These are phyloP conservation scores for Tetrahymena borealis DNA, from an alignment of 73 alveolate genomes.

Conservation along the genomic window DNA sequence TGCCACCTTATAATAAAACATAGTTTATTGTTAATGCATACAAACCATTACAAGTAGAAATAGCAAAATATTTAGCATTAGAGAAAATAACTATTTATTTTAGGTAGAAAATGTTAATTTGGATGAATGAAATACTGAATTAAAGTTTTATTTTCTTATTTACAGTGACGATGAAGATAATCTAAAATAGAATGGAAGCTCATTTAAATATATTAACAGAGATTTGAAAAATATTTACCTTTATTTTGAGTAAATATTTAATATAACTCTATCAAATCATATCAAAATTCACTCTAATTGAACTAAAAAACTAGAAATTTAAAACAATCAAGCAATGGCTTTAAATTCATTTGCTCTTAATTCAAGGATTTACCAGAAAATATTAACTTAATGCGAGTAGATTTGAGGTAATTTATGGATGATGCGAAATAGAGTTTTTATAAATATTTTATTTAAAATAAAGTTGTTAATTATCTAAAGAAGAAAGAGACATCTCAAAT, in stretches of 20 bases:
- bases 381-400: neutral
- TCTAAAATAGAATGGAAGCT: neutral
- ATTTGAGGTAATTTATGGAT: neutral
- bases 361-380: neutral
- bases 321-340: neutral
- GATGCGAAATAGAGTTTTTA: neutral
- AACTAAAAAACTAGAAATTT: too few species aligned
- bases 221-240: neutral
- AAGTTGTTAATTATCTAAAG: neutral
- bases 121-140: neutral
- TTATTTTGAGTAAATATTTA: neutral
- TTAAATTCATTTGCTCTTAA: neutral
- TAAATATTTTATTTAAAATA: neutral
- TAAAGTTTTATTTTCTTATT: neutral
- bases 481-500: neutral
- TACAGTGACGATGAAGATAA: neutral
- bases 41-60: neutral
- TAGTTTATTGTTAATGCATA: neutral
- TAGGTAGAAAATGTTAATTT: neutral
- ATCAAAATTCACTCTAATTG: too few species aligned
- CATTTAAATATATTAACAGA: neutral
- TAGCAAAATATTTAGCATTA: neutral
- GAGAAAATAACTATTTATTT: neutral
- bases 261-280: too few species aligned
- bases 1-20: neutral